A percentile compares a stretch with the other conserved stretches of the same genome.
Conservation (phyloP, 2,329 filamentous ascomycete species). For the Bipolaris cookei region DNA sequence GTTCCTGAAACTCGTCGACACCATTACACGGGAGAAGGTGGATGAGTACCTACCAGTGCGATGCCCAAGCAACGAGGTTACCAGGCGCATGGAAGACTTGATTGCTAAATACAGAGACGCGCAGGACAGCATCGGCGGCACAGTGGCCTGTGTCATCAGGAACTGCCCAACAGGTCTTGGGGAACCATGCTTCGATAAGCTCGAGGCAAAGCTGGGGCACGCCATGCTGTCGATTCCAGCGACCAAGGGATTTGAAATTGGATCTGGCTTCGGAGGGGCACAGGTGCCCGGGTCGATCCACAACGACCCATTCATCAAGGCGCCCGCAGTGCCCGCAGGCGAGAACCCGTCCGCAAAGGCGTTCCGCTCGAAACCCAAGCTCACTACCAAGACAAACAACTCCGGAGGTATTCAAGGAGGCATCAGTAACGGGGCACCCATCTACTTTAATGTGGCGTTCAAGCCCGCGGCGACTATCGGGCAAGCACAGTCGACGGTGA, state of each 20-base stretch:
- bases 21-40: slow-evolving; percentile 75
- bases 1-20: slow-evolving; percentile 76
- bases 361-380: slow-evolving; percentile 57
- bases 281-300: slow-evolving; percentile 87
- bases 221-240: slow-evolving; percentile 96
- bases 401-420: slow-evolving; percentile 94
- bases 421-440: slow-evolving; percentile 89
- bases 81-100: slow-evolving; percentile 75
- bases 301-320: slow-evolving; percentile 83
- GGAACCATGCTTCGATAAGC: slow-evolving; percentile 94
- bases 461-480: slow-evolving; percentile 95
- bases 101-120: slow-evolving; percentile 80
- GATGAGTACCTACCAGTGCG: slow-evolving; percentile 86
- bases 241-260: slow-evolving; percentile 94
- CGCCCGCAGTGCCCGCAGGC: slow-evolving; percentile 56
- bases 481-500: slow-evolving; percentile 82
- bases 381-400: slow-evolving; percentile 92
- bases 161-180: slow-evolving; percentile 85
- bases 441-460: slow-evolving; percentile 95
- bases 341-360: slow-evolving; percentile 52
- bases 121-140: slow-evolving; percentile 90
- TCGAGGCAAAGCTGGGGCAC: slow-evolving; percentile 88
- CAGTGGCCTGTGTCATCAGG: slow-evolving; percentile 90
- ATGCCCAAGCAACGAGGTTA: slow-evolving; percentile 73
- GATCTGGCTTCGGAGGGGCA: slow-evolving; percentile 87